Percentiles rank a stretch among this genome's conserved stretches.
phyloP scores from a whole-genome alignment of 2,329 filamentous ascomycete genomes.

The Diaporthe citrichinensis region DNA sequence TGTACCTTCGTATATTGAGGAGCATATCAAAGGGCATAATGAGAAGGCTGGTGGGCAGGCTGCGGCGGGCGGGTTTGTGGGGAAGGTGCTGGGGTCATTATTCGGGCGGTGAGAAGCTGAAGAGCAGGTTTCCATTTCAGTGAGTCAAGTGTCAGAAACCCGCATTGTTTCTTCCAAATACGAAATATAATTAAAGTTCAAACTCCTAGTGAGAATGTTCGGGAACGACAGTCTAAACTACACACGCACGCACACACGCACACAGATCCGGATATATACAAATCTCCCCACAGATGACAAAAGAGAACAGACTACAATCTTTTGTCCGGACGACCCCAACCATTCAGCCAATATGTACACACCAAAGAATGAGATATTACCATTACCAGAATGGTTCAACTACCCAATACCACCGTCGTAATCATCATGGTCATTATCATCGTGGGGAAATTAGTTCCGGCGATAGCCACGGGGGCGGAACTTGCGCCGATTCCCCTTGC shows the following conservation, averaged over 20 bases:
- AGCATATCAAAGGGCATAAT: slow-evolving; percentile 58
- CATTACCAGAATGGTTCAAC: slow-evolving; percentile 11
- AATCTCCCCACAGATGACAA: neutral
- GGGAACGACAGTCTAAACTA: neutral
- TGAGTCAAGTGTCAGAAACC: neutral
- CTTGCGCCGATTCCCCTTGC: neutral
- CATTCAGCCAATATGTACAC: neutral
- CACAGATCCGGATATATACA: neutral
- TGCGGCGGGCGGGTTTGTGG: slow-evolving; percentile 18
- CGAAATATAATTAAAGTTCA: neutral
- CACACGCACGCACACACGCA: neutral
- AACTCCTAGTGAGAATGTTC: neutral
- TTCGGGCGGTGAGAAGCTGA: slow-evolving; percentile 25
- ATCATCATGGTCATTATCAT: neutral
- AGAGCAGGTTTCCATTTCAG: neutral
- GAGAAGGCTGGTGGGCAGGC: slow-evolving; percentile 29
- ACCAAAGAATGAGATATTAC: neutral
- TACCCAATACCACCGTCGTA: neutral
- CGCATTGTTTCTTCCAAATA: neutral
- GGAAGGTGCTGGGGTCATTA: slow-evolving; percentile 33
- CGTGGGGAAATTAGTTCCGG: neutral
- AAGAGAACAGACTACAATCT: neutral
- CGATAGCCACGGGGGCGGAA: neutral
- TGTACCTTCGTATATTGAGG: slow-evolving; percentile 73
- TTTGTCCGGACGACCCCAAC: neutral